phyloP scores from a whole-genome alignment of 768 basidiomycete genomes.

The Pleurotus citrinopileatus region DNA sequence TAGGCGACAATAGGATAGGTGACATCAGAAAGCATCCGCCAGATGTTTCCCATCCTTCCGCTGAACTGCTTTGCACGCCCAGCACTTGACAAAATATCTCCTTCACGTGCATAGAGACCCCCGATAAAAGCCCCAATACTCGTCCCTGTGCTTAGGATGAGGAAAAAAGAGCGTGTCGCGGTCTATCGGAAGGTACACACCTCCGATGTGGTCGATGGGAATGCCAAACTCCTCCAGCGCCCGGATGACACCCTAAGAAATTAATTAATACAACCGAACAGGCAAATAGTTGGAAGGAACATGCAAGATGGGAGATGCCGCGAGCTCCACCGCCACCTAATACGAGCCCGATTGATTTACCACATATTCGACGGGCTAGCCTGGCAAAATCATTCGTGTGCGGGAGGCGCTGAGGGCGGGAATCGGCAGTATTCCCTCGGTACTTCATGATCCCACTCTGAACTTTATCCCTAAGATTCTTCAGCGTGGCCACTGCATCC shows the following conservation, averaged over 20 bases:
- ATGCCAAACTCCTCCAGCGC: conserved; percentile 90
- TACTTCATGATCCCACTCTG: conserved; percentile 89
- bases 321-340: conserved; percentile 97
- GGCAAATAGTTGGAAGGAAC: conserved; percentile 11
- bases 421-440: conserved; percentile 58
- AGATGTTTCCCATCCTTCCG: conserved; percentile 88
- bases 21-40: conserved; percentile 91
- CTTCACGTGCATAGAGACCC: conserved; percentile 92
- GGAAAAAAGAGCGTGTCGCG: conserved; percentile 10
- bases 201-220: conserved; percentile 92
- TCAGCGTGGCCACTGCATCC: conserved; percentile 76
- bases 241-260: conserved; percentile 80
- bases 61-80: conserved; percentile 92
- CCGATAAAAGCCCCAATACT: conserved; percentile 93
- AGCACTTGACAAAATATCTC: conserved; percentile 81
- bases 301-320: conserved; percentile 47
- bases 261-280: conserved; percentile 8
- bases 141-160: conserved; percentile 64
- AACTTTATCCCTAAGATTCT: conserved; percentile 90
- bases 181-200: conserved; percentile 27
- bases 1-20: conserved; percentile 92
- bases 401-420: conserved; percentile 72
- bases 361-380: conserved; percentile 87
- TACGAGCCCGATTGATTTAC: conserved; percentile 90
- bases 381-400: conserved; percentile 91